Percentiles rank a stretch among this genome's conserved stretches.
phyloP scores from a whole-genome alignment of 306 rosid genomes.

The Cucumis cinereus region DNA sequence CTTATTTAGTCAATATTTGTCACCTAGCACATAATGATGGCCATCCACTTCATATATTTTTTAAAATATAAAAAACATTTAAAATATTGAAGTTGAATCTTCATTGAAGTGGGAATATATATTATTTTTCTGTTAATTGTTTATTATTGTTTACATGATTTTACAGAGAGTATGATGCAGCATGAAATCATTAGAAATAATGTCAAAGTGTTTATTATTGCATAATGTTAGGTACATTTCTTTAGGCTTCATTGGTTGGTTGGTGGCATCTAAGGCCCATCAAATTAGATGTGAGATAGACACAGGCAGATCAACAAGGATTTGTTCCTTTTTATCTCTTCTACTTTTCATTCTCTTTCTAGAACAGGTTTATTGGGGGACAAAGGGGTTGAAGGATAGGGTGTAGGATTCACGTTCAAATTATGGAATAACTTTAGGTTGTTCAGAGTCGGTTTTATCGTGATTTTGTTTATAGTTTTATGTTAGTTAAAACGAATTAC shows the following conservation, averaged over 20 bases:
- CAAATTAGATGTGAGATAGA: neutral
- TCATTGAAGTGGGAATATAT: neutral
- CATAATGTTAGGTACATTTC: neutral
- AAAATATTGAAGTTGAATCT: neutral
- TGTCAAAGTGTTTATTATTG: neutral
- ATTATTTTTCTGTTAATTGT: neutral
- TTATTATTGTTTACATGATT: neutral
- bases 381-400: neutral
- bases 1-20: neutral
- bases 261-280: slow-evolving; percentile 6
- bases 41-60: neutral
- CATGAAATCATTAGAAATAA: slow-evolving; percentile 5
- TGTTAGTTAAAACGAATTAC: neutral
- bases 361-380: neutral
- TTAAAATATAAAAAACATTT: neutral
- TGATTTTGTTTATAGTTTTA: neutral
- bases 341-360: neutral
- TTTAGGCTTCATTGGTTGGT: slow-evolving; percentile 1
- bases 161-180: neutral
- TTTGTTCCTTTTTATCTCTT: neutral
- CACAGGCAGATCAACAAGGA: neutral
- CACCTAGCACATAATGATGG: slow-evolving; percentile 4
- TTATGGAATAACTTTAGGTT: neutral
- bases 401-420: neutral
- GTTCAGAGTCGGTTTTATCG: neutral